A percentile compares a stretch with the other conserved stretches of the same genome.
Conservation (phyloP, 2,329 filamentous ascomycete genomes). For the Knufia fluminis region DNA sequence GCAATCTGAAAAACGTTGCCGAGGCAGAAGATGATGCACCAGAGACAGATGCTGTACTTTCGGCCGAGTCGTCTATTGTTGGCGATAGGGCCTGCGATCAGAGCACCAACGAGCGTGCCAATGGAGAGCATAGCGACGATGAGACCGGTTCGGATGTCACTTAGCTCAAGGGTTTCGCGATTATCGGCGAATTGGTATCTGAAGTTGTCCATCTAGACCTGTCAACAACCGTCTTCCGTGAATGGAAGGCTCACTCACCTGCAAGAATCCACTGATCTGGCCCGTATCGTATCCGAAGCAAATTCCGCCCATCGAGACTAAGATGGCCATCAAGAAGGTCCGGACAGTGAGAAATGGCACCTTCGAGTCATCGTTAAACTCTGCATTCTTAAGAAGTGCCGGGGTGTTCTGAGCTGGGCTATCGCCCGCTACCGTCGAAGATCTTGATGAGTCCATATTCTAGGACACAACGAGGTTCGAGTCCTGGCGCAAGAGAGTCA, state of each 20-base stretch:
- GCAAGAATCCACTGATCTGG: constrained; percentile 37
- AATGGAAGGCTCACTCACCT: constrained; percentile 25
- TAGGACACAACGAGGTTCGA: not conserved
- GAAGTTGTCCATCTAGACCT: constrained; percentile 38
- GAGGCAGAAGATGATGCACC: constrained; percentile 30
- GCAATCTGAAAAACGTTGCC: constrained; percentile 36
- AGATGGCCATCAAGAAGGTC: constrained; percentile 34
- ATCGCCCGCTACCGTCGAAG: constrained; percentile 1
- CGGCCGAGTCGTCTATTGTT: constrained; percentile 30
- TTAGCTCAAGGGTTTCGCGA: constrained; percentile 1
- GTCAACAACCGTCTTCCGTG: not conserved
- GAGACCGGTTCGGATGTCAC: constrained; percentile 3
- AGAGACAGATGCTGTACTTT: constrained; percentile 32
- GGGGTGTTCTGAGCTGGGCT: not conserved
- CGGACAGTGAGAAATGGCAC: constrained; percentile 36
- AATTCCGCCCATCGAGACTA: constrained; percentile 40
- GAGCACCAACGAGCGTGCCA: constrained; percentile 39
- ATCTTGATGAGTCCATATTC: not conserved
- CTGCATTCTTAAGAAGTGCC: constrained; percentile 11
- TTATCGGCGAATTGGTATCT: constrained; percentile 18
- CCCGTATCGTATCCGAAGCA: constrained; percentile 35
- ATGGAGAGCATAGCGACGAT: constrained; percentile 17
- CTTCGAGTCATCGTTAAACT: constrained; percentile 32
- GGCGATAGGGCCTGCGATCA: constrained; percentile 45
- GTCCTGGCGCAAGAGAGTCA: no score